These are phyloP conservation scores for Kodamaea derodonti DNA, from an alignment of 1,139 yeast species.

Conservation along the genomic window DNA sequence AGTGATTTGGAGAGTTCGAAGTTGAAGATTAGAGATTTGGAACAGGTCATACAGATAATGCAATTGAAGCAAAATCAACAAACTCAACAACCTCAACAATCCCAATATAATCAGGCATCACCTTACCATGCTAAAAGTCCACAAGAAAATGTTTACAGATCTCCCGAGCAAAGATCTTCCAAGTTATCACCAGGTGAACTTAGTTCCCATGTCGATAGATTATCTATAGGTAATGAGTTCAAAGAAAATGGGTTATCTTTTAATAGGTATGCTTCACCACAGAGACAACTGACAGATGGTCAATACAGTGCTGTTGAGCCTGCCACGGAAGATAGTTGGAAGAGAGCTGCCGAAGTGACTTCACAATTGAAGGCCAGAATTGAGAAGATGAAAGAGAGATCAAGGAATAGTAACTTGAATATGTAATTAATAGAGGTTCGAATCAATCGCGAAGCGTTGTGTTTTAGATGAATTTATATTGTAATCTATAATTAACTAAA, in stretches of 20 bases:
- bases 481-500: too few species aligned
- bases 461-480: too few species aligned
- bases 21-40: conserved; percentile 46
- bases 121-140: conserved; percentile 7
- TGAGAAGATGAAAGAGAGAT: conserved; percentile 79
- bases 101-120: too few species aligned
- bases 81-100: conserved; percentile 6
- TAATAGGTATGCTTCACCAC: conserved; percentile 19
- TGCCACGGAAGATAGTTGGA: conserved; percentile 73
- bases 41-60: conserved; percentile 48
- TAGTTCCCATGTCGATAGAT: conserved; percentile 41
- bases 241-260: conserved; percentile 16
- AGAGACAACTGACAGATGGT: conserved; percentile 14
- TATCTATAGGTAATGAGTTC: conserved; percentile 33
- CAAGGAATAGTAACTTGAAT: conserved; percentile 25
- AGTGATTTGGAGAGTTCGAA: conserved; percentile 59
- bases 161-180: conserved; percentile 11
- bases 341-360: conserved; percentile 86
- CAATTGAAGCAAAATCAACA: conserved; percentile 27
- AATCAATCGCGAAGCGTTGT: too few species aligned
- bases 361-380: conserved; percentile 80
- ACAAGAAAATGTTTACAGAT: conserved; percentile 6
- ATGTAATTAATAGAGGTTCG: conserved; percentile 1
- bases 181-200: conserved; percentile 37
- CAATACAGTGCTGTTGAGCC: conserved; percentile 26